phyloP scores from a whole-genome alignment of 1,284 basidiomycete genomes.

The Takashimella tepidaria region DNA sequence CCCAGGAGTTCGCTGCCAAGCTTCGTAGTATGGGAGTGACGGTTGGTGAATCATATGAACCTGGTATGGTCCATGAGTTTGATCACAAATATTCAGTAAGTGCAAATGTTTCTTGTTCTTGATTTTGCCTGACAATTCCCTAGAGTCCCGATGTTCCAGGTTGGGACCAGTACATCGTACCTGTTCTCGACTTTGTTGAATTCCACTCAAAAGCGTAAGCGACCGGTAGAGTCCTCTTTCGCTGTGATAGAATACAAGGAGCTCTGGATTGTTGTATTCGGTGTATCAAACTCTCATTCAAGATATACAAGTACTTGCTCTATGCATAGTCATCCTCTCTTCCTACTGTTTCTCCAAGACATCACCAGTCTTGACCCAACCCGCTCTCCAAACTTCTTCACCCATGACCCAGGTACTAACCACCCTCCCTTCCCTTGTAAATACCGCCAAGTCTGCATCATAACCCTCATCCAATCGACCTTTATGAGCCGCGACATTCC shows the following conservation, averaged over 20 bases:
- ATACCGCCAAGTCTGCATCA: slow-evolving; percentile 75
- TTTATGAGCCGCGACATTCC: slow-evolving; percentile 60
- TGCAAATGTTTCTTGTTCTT: neutral
- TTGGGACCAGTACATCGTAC: slow-evolving; percentile 22
- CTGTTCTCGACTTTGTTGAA: slow-evolving; percentile 22
- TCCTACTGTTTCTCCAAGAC: too few species aligned
- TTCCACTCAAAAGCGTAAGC: slow-evolving; percentile 6
- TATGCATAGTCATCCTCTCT: too few species aligned
- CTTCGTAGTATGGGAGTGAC: slow-evolving; percentile 15
- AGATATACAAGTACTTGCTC: too few species aligned
- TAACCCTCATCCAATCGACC: slow-evolving; percentile 72
- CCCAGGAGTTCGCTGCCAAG: slow-evolving; percentile 12
- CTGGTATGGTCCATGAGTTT: slow-evolving; percentile 20
- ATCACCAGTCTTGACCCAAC: neutral
- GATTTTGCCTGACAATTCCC: neutral
- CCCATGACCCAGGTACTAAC: slow-evolving; percentile 76
- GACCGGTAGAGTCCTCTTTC: too few species aligned
- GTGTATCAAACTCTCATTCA: too few species aligned
- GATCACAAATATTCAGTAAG: slow-evolving; percentile 26
- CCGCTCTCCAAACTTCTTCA: slow-evolving; percentile 54
- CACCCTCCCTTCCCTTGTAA: slow-evolving; percentile 63
- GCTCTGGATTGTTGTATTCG: too few species aligned
- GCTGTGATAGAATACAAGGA: too few species aligned
- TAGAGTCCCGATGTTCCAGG: slow-evolving; percentile 18
- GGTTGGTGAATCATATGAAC: slow-evolving; percentile 13